These are phyloP conservation scores for Gyromitra esculenta DNA, from an alignment of 2,329 filamentous ascomycete genomes.

Conservation along the genomic window DNA sequence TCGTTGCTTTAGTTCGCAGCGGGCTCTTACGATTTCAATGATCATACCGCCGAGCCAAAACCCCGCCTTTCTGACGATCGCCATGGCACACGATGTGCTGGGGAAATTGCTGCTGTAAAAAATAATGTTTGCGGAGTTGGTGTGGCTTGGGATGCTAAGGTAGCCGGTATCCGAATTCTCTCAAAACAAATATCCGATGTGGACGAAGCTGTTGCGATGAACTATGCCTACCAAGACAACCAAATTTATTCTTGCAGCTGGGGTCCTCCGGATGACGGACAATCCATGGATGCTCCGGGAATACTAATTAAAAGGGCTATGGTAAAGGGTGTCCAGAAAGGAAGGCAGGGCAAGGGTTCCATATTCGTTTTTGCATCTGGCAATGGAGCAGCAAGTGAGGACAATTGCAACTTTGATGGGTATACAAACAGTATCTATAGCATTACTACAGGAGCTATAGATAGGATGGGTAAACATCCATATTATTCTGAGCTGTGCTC, in stretches of 20 bases:
- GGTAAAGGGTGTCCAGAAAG: conserved; percentile 89
- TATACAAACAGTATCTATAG: conserved; percentile 99
- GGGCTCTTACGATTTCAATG: conserved; percentile 97
- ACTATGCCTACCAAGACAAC: conserved; percentile 89
- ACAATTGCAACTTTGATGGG: conserved; percentile 99
- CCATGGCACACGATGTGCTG: conserved; percentile 93
- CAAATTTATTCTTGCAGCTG: conserved; percentile 99
- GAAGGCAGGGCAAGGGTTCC: conserved; percentile 82
- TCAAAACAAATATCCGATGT: conserved; percentile 89
- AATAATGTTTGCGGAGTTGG: conserved; percentile 97
- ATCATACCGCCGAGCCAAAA: conserved; percentile 78
- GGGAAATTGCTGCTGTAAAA: conserved; percentile 88
- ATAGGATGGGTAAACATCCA: conserved; percentile 85
- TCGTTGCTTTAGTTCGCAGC: conserved; percentile 74
- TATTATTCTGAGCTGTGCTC: conserved; percentile 98
- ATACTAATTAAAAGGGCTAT: conserved; percentile 89
- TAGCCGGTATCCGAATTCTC: conserved; percentile 88
- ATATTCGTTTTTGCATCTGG: conserved; percentile 97
- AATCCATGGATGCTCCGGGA: conserved; percentile 91
- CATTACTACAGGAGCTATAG: conserved; percentile 93
- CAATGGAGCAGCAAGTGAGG: conserved; percentile 84
- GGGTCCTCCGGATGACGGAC: conserved; percentile 93
- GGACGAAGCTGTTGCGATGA: conserved; percentile 91
- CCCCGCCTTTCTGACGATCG: conserved; percentile 85
- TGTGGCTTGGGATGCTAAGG: conserved; percentile 88